A percentile compares a stretch with the other conserved stretches of the same genome.
These are phyloP conservation scores for Fusarium guadeloupense DNA, from an alignment of 2,329 filamentous ascomycete genomes.

Conservation along the genomic window DNA sequence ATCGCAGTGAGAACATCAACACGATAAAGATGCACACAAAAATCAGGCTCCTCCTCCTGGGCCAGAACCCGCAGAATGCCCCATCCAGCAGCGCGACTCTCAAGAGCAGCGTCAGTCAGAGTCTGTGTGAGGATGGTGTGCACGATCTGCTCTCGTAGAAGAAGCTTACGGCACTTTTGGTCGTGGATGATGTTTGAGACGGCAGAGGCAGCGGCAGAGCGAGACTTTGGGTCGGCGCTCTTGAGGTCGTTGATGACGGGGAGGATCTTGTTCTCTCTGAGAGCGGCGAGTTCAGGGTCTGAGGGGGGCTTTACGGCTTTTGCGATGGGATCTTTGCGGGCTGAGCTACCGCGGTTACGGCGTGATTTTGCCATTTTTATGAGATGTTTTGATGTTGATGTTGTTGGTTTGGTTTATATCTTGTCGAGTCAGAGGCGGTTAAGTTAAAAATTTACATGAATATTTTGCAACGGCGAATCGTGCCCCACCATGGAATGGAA, in stretches of 20 bases:
- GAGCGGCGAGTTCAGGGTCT: constrained; percentile 70
- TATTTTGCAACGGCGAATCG: constrained; percentile 30
- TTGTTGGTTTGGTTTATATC: neutral
- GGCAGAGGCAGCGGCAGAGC: constrained; percentile 66
- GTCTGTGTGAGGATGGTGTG: constrained; percentile 70
- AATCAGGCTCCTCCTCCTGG: constrained; percentile 71
- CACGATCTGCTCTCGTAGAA: constrained; percentile 73
- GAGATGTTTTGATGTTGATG: neutral
- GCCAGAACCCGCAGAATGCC: constrained; percentile 69
- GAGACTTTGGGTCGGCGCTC: constrained; percentile 66
- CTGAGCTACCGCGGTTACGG: constrained; percentile 59
- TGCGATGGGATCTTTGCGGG: constrained; percentile 63
- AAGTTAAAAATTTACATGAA: constrained; percentile 36
- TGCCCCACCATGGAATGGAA: constrained; percentile 36
- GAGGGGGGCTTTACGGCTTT: constrained; percentile 68
- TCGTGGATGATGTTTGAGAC: constrained; percentile 71
- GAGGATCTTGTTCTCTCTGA: constrained; percentile 70
- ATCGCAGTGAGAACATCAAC: constrained; percentile 69
- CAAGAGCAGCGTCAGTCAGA: constrained; percentile 68
- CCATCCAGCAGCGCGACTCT: constrained; percentile 74
- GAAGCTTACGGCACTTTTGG: constrained; percentile 68
- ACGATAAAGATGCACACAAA: constrained; percentile 71
- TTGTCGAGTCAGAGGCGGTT: constrained; percentile 2
- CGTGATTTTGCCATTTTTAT: constrained; percentile 70
- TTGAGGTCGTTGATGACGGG: constrained; percentile 69